These are phyloP conservation scores for Talaromyces sp. DNA, from an alignment of 2,329 filamentous ascomycete species.

Conservation along the genomic window DNA sequence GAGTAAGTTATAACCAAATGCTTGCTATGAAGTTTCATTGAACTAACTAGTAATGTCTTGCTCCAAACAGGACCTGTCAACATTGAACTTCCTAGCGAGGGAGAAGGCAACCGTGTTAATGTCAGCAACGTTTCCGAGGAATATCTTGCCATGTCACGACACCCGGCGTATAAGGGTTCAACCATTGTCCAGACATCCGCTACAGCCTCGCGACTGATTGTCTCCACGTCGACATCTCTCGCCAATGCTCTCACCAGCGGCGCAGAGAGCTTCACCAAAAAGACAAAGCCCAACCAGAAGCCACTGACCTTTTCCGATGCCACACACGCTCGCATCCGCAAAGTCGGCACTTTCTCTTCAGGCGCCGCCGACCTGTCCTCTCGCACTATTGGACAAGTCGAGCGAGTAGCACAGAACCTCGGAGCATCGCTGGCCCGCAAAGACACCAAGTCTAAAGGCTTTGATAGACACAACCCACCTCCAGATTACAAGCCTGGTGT, in stretches of 20 bases:
- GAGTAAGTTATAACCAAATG: slow-evolving; percentile 62
- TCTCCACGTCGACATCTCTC: slow-evolving; percentile 80
- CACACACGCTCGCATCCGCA: slow-evolving; percentile 82
- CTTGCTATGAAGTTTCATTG: no score
- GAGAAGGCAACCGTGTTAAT: slow-evolving; percentile 50
- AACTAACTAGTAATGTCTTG: no score
- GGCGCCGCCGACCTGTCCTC: slow-evolving; percentile 78
- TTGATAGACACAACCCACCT: slow-evolving; percentile 70
- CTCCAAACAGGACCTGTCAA: slow-evolving; percentile 54
- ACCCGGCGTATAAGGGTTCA: slow-evolving; percentile 90
- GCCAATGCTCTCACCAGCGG: slow-evolving; percentile 75
- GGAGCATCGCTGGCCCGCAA: slow-evolving; percentile 74
- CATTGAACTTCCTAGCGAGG: slow-evolving; percentile 51
- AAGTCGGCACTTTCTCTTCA: slow-evolving; percentile 83
- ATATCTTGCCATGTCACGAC: slow-evolving; percentile 75
- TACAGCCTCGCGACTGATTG: slow-evolving; percentile 85
- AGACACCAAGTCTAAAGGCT: slow-evolving; percentile 59
- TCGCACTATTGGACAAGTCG: slow-evolving; percentile 83
- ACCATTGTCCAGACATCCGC: slow-evolving; percentile 83
- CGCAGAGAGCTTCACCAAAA: slow-evolving; percentile 79
- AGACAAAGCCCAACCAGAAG: slow-evolving; percentile 73
- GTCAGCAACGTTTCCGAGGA: slow-evolving; percentile 54
- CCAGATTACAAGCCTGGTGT: slow-evolving; percentile 82
- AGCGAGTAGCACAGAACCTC: slow-evolving; percentile 83
- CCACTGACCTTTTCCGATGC: slow-evolving; percentile 86